A percentile compares a stretch with the other conserved stretches of the same genome.
Conservation (phyloP, 176 grass and related monocot species). For the Oryza australiensis region DNA sequence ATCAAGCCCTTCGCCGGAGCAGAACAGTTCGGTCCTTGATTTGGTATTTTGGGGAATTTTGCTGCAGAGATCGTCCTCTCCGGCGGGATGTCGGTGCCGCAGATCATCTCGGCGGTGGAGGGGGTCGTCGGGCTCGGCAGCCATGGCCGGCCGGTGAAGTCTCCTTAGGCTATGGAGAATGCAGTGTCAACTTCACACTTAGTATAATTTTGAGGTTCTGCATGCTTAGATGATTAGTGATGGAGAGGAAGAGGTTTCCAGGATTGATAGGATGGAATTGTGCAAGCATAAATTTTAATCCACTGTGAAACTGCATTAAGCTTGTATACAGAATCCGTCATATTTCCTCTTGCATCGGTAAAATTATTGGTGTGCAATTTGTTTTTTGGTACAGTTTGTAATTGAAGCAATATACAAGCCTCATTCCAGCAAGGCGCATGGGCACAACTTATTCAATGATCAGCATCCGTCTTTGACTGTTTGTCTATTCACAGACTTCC, state of each 20-base stretch:
- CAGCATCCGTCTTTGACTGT: conserved; percentile 20
- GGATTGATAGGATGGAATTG: background rate
- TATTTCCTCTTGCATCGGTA: background rate
- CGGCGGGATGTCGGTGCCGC: conserved; percentile 69
- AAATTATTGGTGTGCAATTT: background rate
- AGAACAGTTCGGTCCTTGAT: background rate
- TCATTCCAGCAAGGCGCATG: background rate
- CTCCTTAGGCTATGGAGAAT: background rate
- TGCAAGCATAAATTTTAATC: background rate
- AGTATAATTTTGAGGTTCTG: background rate
- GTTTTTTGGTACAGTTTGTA: background rate
- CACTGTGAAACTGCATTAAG: background rate
- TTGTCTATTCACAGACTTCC: background rate
- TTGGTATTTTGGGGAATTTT: background rate
- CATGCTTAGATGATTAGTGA: background rate
- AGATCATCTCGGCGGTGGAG: conserved; percentile 53
- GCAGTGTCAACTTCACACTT: background rate
- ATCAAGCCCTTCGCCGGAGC: background rate
- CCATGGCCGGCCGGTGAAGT: conserved; percentile 33
- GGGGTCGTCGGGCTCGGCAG: conserved; percentile 21
- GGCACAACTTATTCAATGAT: conserved; percentile 11
- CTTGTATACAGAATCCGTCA: background rate
- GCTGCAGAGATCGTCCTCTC: conserved; percentile 67
- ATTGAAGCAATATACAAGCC: background rate
- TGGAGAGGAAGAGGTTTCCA: background rate